A percentile compares a stretch with the other conserved stretches of the same genome.
These are phyloP conservation scores for Phytophthora megakarya DNA, from an alignment of 352 stramenopile genomes.

Conservation along the genomic window DNA sequence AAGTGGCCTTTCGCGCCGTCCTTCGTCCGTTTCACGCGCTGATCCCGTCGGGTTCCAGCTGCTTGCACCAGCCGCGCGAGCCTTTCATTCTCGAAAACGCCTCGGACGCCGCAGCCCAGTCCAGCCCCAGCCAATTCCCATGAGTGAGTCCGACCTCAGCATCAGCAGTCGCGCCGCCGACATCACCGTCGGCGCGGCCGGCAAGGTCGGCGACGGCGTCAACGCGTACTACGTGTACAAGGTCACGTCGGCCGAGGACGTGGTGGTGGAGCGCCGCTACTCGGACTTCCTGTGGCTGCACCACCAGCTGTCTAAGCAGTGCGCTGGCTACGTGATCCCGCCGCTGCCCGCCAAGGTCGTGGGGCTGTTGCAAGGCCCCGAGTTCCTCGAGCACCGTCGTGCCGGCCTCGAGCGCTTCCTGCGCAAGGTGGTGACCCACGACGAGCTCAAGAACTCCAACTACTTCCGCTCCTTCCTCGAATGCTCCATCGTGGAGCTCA, in stretches of 20 bases:
- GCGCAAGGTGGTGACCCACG: conserved; percentile 76
- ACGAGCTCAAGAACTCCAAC: conserved; percentile 71
- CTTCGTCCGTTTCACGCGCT: conserved; percentile 33
- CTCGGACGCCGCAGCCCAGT: conserved; percentile 8
- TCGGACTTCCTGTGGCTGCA: conserved; percentile 89
- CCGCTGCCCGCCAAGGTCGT: conserved; percentile 81
- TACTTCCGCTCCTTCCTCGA: conserved; percentile 79
- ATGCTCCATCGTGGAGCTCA: conserved; percentile 76
- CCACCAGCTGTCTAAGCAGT: conserved; percentile 70
- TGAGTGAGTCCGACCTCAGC: conserved; percentile 35
- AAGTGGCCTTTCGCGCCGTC: conserved; percentile 32
- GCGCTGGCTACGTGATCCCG: conserved; percentile 84
- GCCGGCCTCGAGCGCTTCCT: conserved; percentile 80
- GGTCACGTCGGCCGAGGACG: conserved; percentile 61
- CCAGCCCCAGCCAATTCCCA: not conserved
- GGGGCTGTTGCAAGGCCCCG: conserved; percentile 69
- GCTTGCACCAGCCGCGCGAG: conserved; percentile 1
- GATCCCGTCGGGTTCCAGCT: conserved; percentile 23
- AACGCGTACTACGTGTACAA: conserved; percentile 87
- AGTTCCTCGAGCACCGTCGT: conserved; percentile 82
- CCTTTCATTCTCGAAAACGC: conserved; percentile 33
- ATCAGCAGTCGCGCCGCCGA: conserved; percentile 8
- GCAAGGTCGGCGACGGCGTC: conserved; percentile 84
- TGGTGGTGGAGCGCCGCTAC: conserved; percentile 79
- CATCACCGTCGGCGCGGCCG: conserved; percentile 70